Base-by-base conservation (phyloP, 176 grass and related monocot genomes). In the Zoysia pacifica region DNA sequence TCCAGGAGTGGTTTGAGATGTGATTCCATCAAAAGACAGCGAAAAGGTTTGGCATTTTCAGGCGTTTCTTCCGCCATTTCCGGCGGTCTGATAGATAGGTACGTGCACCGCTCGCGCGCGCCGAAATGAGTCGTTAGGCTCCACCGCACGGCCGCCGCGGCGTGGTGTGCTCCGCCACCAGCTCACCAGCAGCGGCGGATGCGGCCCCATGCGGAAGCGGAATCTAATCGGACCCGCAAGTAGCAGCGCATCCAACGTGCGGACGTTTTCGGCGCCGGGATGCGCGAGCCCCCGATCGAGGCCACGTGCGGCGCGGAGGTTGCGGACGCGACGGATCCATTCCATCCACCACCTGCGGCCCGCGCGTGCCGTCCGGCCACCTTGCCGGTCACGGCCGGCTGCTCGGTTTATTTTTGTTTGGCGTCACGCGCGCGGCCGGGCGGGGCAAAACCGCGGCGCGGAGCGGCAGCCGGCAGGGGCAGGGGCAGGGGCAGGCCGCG, bases 11-110 rank as follows among this genome's bases (percentile, higher is more conserved):
- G 74, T 49, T 76, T 55, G 71, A 38, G 66, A 37, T 69, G 60
- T 16, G 87, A 60, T 43, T 75, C 55, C 68, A 55, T 37, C 46
- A 56, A 60, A 89, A 81, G 56, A 35, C 56, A 76, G 71, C 56
- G n/a, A 89, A 89, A 45, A 61, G 72, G 66, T 72, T 70, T 70
- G 77, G 78, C 66, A 77, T 77, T 89, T 76, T 72, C 28, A 62
- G 80, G 68, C 82, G 48, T 40, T 20, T 13, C 63, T 38, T 55
- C 63, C 42, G 77, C 68, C 87, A 43, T 58, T 62, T 9, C 49
- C 56, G 58, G 39, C 69, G n/a, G 3, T 49, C 11, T 37, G 55
- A n/a, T 19, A 13, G 67, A 63, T 64, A 47, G 28, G 28, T 67
- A 8, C 28, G 28, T 36, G 48, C 28, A 28, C 28, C 28, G 28